Percentiles rank a stretch among this genome's conserved stretches.
Conservation (phyloP, 768 basidiomycete species). For the Phylloporus sp. region DNA sequence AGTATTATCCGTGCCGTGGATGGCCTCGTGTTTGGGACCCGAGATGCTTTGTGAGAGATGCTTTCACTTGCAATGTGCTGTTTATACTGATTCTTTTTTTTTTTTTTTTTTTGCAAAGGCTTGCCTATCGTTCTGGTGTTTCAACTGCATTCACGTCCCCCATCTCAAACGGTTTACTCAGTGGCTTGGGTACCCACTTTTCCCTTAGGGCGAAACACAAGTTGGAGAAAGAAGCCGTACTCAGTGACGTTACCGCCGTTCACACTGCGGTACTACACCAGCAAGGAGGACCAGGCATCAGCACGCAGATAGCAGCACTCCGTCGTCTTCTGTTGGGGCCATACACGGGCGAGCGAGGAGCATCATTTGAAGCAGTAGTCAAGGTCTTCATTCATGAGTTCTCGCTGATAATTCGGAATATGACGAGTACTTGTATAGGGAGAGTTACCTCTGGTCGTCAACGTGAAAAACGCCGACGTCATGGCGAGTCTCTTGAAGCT, state of each 20-base stretch:
- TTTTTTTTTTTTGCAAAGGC: constrained; percentile 41
- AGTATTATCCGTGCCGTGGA: constrained; percentile 60
- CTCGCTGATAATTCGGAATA: background rate
- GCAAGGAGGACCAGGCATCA: constrained; percentile 42
- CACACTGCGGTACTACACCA: constrained; percentile 47
- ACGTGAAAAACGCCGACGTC: constrained; percentile 68
- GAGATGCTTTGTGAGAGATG: constrained; percentile 45
- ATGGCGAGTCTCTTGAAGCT: constrained; percentile 67
- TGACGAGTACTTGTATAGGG: constrained; percentile 38
- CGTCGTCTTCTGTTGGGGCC: constrained; percentile 42
- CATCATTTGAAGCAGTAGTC: constrained; percentile 35
- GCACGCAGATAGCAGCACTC: constrained; percentile 59
- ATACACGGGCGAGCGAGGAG: constrained; percentile 22
- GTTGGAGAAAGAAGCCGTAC: constrained; percentile 59
- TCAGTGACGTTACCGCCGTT: constrained; percentile 61
- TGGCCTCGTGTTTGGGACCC: constrained; percentile 51
- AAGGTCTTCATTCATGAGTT: constrained; percentile 25
- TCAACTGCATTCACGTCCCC: constrained; percentile 67
- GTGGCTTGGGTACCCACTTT: constrained; percentile 62
- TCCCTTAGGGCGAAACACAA: constrained; percentile 54
- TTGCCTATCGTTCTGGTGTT: constrained; percentile 73
- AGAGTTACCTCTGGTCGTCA: constrained; percentile 57
- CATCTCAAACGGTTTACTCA: constrained; percentile 47
- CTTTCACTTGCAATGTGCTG: background rate
- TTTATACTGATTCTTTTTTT: constrained; percentile 8